Conservation (phyloP, 768 basidiomycete genomes). For the Termitomyces sp. region DNA sequence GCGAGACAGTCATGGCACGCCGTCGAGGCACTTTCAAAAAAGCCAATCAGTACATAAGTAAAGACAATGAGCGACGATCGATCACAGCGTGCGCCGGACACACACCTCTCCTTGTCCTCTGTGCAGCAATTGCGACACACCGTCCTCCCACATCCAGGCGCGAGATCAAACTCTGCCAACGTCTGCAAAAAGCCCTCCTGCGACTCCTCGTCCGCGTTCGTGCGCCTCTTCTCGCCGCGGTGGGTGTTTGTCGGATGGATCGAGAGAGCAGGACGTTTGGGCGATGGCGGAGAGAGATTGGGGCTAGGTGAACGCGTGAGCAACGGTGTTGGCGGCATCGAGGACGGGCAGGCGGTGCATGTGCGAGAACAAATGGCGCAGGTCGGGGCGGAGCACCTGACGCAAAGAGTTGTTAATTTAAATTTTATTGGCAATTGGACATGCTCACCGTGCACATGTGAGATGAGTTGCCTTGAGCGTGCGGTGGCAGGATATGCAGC, state of each 20-base stretch:
- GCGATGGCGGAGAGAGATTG: slow-evolving; percentile 20
- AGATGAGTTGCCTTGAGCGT: slow-evolving; percentile 18
- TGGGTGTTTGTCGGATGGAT: slow-evolving; percentile 26
- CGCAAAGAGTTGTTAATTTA: not conserved
- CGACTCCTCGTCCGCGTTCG: slow-evolving; percentile 9
- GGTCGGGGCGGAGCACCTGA: slow-evolving; percentile 34
- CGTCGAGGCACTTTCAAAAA: slow-evolving; percentile 25
- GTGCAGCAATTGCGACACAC: slow-evolving; percentile 42
- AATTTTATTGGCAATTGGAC: not conserved
- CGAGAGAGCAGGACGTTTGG: slow-evolving; percentile 23
- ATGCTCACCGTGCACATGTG: slow-evolving; percentile 21
- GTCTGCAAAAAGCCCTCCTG: slow-evolving; percentile 1
- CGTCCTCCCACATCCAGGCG: slow-evolving; percentile 34
- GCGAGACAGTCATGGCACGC: slow-evolving; percentile 33
- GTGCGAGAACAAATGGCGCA: slow-evolving; percentile 43
- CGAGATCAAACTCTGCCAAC: slow-evolving; percentile 13
- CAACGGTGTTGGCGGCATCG: slow-evolving; percentile 32
- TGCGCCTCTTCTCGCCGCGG: slow-evolving; percentile 14
- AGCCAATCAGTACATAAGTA: not conserved
- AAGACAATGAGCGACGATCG: not conserved
- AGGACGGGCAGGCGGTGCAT: slow-evolving; percentile 31
- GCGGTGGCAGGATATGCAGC: slow-evolving; percentile 26
- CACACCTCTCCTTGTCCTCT: slow-evolving; percentile 35
- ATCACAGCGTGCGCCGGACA: slow-evolving; percentile 15
- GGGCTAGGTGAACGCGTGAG: slow-evolving; percentile 34